A percentile compares a stretch with the other conserved stretches of the same genome.
Conservation (phyloP, 2,329 filamentous ascomycete species). For the Botrytis byssoidea region DNA sequence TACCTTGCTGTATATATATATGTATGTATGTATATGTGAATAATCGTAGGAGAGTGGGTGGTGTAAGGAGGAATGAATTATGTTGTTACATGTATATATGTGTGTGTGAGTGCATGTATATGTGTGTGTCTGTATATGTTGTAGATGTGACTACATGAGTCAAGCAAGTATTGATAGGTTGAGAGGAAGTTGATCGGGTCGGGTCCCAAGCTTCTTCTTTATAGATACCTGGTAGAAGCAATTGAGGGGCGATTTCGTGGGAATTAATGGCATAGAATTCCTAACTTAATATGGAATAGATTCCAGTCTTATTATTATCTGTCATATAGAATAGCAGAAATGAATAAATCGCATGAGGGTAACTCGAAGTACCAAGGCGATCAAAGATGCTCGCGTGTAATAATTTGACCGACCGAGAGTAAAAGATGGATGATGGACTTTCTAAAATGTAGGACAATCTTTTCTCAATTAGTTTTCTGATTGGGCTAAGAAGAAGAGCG, state of each 20-base stretch:
- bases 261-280: neutral
- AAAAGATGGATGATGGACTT: neutral
- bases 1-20: neutral
- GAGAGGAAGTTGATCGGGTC: neutral
- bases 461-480: neutral
- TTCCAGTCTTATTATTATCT: neutral
- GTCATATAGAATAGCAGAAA: neutral
- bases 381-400: neutral
- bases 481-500: neutral
- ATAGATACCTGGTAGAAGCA: neutral
- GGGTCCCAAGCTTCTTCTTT: neutral
- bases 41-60: neutral
- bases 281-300: neutral
- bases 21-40: neutral
- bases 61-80: neutral
- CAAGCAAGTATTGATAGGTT: neutral
- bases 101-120: neutral
- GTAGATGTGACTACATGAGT: neutral
- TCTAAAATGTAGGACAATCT: neutral
- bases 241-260: neutral
- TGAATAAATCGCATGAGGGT: neutral
- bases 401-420: slow-evolving; percentile 11
- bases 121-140: neutral
- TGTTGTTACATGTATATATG: neutral
- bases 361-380: neutral